These are phyloP conservation scores for Limtongozyma cylindracea DNA, from an alignment of 805 yeast species.

Conservation along the genomic window DNA sequence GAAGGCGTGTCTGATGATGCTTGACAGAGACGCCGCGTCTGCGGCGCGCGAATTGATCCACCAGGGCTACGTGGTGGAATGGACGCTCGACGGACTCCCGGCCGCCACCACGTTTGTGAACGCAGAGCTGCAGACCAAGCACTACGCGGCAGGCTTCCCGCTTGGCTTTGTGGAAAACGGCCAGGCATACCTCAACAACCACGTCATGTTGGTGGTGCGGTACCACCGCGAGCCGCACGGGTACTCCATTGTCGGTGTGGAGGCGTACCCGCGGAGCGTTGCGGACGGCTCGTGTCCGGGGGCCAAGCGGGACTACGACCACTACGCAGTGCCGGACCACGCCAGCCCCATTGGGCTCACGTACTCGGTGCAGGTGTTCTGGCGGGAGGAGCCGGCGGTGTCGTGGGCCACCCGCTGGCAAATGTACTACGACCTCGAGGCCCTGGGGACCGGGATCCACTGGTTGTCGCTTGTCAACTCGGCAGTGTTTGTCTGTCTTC, in stretches of 20 bases:
- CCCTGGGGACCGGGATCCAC: constrained; percentile 23
- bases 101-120: constrained; percentile 62
- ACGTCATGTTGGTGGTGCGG: constrained; percentile 57
- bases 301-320: constrained; percentile 29
- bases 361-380: constrained; percentile 65
- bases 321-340: constrained; percentile 17
- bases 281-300: constrained; percentile 50
- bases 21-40: constrained; percentile 20
- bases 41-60: constrained; percentile 36
- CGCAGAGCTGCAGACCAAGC: constrained; percentile 29
- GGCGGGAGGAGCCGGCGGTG: constrained; percentile 58
- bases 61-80: constrained; percentile 54
- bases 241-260: constrained; percentile 64
- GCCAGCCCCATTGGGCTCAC: constrained; percentile 28
- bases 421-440: constrained; percentile 24
- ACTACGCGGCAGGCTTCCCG: constrained; percentile 74
- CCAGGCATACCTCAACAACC: constrained; percentile 41
- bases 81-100: constrained; percentile 67
- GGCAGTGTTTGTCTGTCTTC: constrained; percentile 30
- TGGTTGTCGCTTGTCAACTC: constrained; percentile 64
- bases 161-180: constrained; percentile 44
- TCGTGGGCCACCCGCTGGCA: constrained; percentile 54
- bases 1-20: constrained; percentile 41
- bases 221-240: constrained; percentile 20
- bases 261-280: constrained; percentile 70